Base-by-base conservation (phyloP, 2,329 filamentous ascomycete species). In the Neobulgaria alba region DNA sequence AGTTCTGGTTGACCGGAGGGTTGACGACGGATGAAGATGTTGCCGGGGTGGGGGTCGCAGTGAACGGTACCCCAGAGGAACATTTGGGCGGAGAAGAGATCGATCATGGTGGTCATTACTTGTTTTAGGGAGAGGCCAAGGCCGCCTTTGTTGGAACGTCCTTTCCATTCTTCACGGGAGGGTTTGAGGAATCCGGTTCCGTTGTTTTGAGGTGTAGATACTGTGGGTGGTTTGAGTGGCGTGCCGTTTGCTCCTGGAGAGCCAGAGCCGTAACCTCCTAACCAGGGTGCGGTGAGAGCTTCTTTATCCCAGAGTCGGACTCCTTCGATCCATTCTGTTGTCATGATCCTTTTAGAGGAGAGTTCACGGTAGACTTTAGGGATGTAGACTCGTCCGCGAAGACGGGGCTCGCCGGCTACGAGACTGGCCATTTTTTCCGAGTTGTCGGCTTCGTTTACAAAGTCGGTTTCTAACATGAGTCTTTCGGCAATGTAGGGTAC, bases 261-360 rank as follows among this genome's bases (percentile, higher is more conserved):
- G 3, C 85, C 86, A 46, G 76, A 70, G 12, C 81, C 76, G 66
- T 79, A 75, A 5, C 85, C 84, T 16, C 88, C 89, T 29, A 79
- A 66, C 90, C 92, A 96, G 3, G 75, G 70, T 2, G 73, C 72
- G 0, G 78, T 83, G 57, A 95, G 81, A 39, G 82, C 73, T 42
- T 85, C 79, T 61, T 93, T 93, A 56, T 96, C 90, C 87, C 89
- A 95, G 2, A 98, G 69, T 1, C 89, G 75, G 2, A 94, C 79
- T 5, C 92, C 92, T 63, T 98, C 92, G 44, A 98, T 93, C 92
- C 92, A 98, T 61, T 98, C 92, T 0, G 90, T 88, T 1, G 89
- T 93, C 68, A 98, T 82, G 36, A 98, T 79, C 29, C 92, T 75
- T 57, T 72, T 83, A 12, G 84, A 88, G 38, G 79, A 88, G 19